Evolutionary conservation across 768 basidiomycete genomes (phyloP), one percentile per base, ranked within the genome.

Genomic region (Hygrophorus russula): DNA sequence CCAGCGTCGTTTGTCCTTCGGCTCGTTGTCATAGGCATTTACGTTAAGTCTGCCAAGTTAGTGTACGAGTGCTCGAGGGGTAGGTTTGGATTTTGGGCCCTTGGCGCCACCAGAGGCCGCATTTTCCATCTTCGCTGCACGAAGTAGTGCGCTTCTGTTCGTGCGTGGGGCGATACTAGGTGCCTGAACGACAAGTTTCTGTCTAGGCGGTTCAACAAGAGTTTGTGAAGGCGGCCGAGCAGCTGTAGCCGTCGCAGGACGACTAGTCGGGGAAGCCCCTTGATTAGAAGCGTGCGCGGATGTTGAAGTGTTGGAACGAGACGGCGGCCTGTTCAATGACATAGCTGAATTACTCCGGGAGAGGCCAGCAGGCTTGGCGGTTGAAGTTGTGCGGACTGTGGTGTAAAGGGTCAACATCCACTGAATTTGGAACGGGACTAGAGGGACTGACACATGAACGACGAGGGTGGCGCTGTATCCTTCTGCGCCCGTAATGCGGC

Each of bases 131-230:
- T 87, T 87, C 48, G 79, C 80, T 9, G 69, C 74, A 17, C 86
- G 69, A 42, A 90, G 57, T 5, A 75, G 62, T 2, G 88, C 85
- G 51, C 80, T 87, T 58, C 71, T 78, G 59, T 91, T 91, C 48
- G 67, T 73, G 42, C 82, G 69, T 6, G 87, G 88, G 7, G 60
- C 58, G 46, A 88, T 83, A 3, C 69, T 66, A 1, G 87, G 84
- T 1, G 69, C 66, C 19, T 15, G 19, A 12, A 41, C 19, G 7
- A 29, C 24, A 8, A 35, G 14, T 15, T 20, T 17, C 15, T 12
- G 44, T 15, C 8, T 36, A 15, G 14, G 35, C 10, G 37, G 27
- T 30, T 30, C 15, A 13, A 79, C 80, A 54, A 73, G 75, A 2
- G 71, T 76, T 14, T 80, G 77, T 3, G 73, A 71, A 36, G 65